Evolutionary conservation across 257 asterid species (phyloP).

Genomic region (Plantago major): DNA sequence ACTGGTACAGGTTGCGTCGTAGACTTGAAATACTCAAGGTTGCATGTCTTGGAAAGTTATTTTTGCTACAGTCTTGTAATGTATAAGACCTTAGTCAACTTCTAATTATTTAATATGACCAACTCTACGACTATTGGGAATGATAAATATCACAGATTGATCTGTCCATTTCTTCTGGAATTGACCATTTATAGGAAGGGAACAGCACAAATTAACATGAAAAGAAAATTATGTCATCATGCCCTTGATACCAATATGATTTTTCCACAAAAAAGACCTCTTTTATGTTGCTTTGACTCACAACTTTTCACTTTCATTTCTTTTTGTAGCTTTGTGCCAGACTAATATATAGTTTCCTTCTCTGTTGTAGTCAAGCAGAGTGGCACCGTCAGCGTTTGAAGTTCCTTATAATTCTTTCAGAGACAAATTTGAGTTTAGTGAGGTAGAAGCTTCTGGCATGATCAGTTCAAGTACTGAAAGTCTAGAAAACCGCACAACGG

Average conservation of each 20-base stretch:
- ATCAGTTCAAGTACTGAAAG: constrained; percentile 32
- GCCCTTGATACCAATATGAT: no score
- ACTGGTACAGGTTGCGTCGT: constrained; percentile 94
- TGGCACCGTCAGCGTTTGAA: constrained; percentile 69
- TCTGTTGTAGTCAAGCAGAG: constrained; percentile 65
- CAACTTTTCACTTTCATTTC: no score
- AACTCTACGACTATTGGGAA: not conserved
- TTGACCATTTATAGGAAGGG: constrained; percentile 9
- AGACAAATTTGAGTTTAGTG: constrained; percentile 44
- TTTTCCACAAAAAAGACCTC: no score
- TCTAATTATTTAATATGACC: not conserved
- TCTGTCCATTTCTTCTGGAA: not conserved
- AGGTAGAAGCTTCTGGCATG: constrained; percentile 27
- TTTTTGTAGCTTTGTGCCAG: not conserved
- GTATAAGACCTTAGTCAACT: not conserved
- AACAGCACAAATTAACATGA: not conserved
- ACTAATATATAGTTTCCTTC: constrained; percentile 12
- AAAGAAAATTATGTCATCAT: no score
- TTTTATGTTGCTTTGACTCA: no score
- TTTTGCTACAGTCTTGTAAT: not conserved
- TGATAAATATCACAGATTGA: constrained; percentile 1
- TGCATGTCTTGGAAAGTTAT: not conserved
- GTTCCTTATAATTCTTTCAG: constrained; percentile 80
- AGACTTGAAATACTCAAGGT: constrained; percentile 95
- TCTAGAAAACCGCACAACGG: constrained; percentile 36